Conservation (phyloP, 345 rosid genomes). For the Angophora floribunda region DNA sequence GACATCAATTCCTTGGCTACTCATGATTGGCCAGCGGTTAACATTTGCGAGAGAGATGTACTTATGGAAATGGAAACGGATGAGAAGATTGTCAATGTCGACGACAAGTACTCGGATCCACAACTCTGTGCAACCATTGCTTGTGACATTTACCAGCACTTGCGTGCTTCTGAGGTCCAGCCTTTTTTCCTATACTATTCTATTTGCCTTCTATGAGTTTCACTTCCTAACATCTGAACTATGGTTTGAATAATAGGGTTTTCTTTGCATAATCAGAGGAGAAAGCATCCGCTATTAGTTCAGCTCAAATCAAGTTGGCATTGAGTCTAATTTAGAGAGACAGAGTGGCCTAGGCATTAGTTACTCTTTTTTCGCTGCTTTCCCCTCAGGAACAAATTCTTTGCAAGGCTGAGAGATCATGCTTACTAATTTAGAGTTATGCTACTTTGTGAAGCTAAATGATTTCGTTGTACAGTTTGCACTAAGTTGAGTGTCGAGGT, state of each 20-base stretch:
- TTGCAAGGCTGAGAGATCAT: not conserved
- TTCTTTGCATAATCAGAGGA: not conserved
- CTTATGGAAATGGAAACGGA: slow-evolving; percentile 36
- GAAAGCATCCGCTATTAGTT: not conserved
- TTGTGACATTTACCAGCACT: slow-evolving; percentile 41
- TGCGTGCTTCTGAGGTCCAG: slow-evolving; percentile 69
- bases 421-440: not conserved
- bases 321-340: not conserved
- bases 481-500: not conserved
- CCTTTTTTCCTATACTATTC: not conserved
- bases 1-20: not conserved
- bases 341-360: not conserved
- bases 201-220: not conserved
- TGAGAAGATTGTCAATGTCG: slow-evolving; percentile 40
- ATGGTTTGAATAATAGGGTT: not conserved
- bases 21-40: slow-evolving; percentile 22
- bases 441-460: not conserved
- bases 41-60: slow-evolving; percentile 47
- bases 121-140: slow-evolving; percentile 75
- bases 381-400: not conserved
- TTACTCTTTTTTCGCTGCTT: not conserved
- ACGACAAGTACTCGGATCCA: slow-evolving; percentile 46
- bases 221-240: not conserved
- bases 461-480: not conserved
- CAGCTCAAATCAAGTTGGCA: not conserved